Conservation (phyloP, 306 rosid genomes). For the Fagus sylvatica region DNA sequence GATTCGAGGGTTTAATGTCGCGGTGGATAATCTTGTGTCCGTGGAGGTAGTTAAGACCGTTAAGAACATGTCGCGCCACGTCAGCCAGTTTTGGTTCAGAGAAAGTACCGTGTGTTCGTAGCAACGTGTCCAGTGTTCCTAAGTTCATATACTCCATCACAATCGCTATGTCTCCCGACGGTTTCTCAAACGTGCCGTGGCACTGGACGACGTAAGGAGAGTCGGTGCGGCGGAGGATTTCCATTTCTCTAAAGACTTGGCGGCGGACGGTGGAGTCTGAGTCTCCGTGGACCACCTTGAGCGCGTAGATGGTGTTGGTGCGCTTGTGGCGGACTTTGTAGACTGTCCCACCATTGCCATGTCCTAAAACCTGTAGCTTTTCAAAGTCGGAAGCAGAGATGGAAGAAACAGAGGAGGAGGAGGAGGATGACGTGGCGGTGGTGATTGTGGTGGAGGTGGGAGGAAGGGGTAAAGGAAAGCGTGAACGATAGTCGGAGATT, state of each 20-base stretch:
- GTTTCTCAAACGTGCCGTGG: slow-evolving; percentile 70
- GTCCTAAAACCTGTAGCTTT: slow-evolving; percentile 73
- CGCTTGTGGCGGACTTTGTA: slow-evolving; percentile 80
- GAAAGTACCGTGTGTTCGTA: slow-evolving; percentile 51
- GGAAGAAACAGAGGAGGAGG: slow-evolving; percentile 19
- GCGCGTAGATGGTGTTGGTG: slow-evolving; percentile 54
- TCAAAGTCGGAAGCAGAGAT: slow-evolving; percentile 54
- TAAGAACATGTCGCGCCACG: slow-evolving; percentile 68
- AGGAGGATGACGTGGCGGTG: neutral
- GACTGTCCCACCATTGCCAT: slow-evolving; percentile 90
- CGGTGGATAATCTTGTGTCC: slow-evolving; percentile 79
- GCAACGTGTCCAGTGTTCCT: slow-evolving; percentile 59
- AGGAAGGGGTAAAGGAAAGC: slow-evolving; percentile 40
- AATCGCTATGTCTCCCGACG: slow-evolving; percentile 73
- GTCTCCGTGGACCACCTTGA: slow-evolving; percentile 56
- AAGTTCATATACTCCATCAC: slow-evolving; percentile 79
- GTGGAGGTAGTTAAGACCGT: slow-evolving; percentile 76
- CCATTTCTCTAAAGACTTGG: slow-evolving; percentile 61
- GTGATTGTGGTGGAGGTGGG: neutral
- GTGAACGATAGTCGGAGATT: slow-evolving; percentile 40
- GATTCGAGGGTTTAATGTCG: slow-evolving; percentile 80
- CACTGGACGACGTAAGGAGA: slow-evolving; percentile 61
- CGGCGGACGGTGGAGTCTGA: slow-evolving; percentile 65
- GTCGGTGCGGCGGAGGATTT: slow-evolving; percentile 83
- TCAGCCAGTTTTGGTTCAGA: slow-evolving; percentile 46